Conservation (phyloP, 2,329 filamentous ascomycete genomes). For the Endocalyx cinctus region DNA sequence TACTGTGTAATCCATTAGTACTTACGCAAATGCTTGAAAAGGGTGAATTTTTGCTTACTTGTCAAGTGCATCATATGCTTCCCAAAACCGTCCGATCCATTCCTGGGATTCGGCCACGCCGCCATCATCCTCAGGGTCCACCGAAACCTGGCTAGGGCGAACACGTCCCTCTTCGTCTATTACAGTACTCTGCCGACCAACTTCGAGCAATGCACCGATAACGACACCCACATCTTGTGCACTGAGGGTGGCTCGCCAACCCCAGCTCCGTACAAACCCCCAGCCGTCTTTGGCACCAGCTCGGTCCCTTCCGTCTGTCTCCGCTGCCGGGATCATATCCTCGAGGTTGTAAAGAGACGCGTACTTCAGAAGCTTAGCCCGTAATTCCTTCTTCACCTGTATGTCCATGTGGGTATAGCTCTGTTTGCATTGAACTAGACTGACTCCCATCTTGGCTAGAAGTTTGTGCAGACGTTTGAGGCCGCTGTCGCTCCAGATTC, state of each 20-base stretch:
- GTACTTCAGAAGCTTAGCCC: slow-evolving; percentile 83
- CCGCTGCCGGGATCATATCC: slow-evolving; percentile 78
- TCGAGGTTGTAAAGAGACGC: slow-evolving; percentile 91
- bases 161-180: slow-evolving; percentile 29
- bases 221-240: slow-evolving; percentile 94
- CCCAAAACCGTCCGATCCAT: slow-evolving; percentile 65
- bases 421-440: slow-evolving; percentile 87
- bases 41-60: slow-evolving; percentile 45
- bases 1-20: slow-evolving; percentile 45
- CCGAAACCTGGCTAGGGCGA: slow-evolving; percentile 27
- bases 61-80: slow-evolving; percentile 67
- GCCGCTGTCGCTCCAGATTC: slow-evolving; percentile 90
- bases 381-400: slow-evolving; percentile 83
- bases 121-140: slow-evolving; percentile 40
- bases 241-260: slow-evolving; percentile 90
- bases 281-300: slow-evolving; percentile 81
- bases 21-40: not conserved
- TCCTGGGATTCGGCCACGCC: slow-evolving; percentile 54
- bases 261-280: slow-evolving; percentile 97
- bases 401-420: slow-evolving; percentile 99
- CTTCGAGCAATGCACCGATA: slow-evolving; percentile 86
- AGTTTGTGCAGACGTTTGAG: slow-evolving; percentile 88
- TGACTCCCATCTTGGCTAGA: slow-evolving; percentile 96
- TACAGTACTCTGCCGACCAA: slow-evolving; percentile 58
- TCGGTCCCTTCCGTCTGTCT: slow-evolving; percentile 64